These are phyloP conservation scores for Lichtheimia ramosa DNA, from an alignment of 371 early-diverging fungal species.

Conservation along the genomic window DNA sequence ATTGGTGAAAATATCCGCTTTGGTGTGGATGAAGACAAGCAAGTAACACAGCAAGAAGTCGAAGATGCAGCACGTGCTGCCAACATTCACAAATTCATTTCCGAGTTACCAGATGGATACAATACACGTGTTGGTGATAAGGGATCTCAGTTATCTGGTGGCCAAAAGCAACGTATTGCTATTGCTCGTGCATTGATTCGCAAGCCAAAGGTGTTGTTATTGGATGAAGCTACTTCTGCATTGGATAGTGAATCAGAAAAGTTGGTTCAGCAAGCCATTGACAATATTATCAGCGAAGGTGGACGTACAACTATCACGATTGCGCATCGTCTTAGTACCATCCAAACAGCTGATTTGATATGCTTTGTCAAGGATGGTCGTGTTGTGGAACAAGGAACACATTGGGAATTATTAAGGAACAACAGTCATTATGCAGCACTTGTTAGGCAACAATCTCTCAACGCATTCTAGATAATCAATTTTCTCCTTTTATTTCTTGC, in stretches of 20 bases:
- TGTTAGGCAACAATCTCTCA: conserved; percentile 25
- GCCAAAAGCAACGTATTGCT: conserved; percentile 32
- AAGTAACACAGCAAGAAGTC: conserved; percentile 56
- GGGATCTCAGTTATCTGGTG: conserved; percentile 52
- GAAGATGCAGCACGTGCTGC: conserved; percentile 59
- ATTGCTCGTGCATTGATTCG: conserved; percentile 70
- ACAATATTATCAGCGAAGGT: conserved; percentile 56
- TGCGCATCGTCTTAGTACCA: conserved; percentile 73
- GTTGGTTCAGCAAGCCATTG: conserved; percentile 85
- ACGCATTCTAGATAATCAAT: conserved; percentile 14
- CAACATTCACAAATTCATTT: conserved; percentile 80
- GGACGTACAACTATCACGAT: conserved; percentile 67
- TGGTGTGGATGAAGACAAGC: conserved; percentile 49
- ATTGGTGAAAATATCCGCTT: conserved; percentile 82
- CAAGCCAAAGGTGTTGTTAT: conserved; percentile 80
- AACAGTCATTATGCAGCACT: conserved; percentile 48
- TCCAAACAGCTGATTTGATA: conserved; percentile 79
- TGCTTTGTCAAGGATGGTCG: conserved; percentile 67
- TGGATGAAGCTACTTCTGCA: conserved; percentile 97
- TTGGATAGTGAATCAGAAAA: conserved; percentile 88
- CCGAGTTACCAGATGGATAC: conserved; percentile 67
- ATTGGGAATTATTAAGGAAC: conserved; percentile 47
- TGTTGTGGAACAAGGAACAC: conserved; percentile 69
- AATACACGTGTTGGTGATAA: conserved; percentile 78
- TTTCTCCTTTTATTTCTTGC: too few species aligned